Conservation (phyloP, 1,284 basidiomycete species). For the Porogramme epimiltina region DNA sequence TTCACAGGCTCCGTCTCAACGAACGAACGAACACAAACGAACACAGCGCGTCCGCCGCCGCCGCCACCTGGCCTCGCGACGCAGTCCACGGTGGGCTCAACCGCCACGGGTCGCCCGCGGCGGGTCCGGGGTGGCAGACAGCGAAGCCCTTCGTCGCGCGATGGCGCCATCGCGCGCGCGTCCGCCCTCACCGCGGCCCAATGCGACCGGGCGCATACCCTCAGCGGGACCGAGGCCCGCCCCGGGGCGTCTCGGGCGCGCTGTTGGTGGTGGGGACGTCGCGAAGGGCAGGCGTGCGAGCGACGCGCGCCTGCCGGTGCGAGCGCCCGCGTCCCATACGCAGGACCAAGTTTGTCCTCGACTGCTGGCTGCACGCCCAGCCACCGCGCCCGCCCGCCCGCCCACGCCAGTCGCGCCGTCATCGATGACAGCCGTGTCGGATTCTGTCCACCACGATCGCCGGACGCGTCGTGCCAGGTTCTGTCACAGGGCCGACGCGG, state of each 20-base stretch:
- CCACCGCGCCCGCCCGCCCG: too few relatives aligned
- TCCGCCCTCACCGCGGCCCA: neutral
- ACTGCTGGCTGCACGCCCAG: too few relatives aligned
- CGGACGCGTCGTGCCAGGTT: neutral
- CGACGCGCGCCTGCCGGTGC: neutral
- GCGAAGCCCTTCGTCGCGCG: neutral
- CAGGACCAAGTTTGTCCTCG: too few relatives aligned
- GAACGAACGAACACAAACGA: too few relatives aligned
- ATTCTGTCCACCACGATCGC: conserved; percentile 7
- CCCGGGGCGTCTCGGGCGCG: neutral
- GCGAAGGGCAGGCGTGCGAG: neutral
- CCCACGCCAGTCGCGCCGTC: neutral
- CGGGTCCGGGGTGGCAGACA: neutral
- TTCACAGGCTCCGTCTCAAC: too few relatives aligned
- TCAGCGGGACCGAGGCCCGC: neutral
- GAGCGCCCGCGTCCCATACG: too few relatives aligned
- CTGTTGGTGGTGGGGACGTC: neutral
- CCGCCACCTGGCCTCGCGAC: too few relatives aligned
- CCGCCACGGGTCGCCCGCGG: too few relatives aligned
- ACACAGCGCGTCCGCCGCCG: too few relatives aligned
- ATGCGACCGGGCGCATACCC: neutral
- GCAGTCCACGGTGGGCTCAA: too few relatives aligned
- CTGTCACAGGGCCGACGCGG: neutral
- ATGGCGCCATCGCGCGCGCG: neutral
- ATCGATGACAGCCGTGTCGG: neutral